These are phyloP conservation scores for Vachellia pachyceras DNA, from an alignment of 306 rosid genomes.

Conservation along the genomic window DNA sequence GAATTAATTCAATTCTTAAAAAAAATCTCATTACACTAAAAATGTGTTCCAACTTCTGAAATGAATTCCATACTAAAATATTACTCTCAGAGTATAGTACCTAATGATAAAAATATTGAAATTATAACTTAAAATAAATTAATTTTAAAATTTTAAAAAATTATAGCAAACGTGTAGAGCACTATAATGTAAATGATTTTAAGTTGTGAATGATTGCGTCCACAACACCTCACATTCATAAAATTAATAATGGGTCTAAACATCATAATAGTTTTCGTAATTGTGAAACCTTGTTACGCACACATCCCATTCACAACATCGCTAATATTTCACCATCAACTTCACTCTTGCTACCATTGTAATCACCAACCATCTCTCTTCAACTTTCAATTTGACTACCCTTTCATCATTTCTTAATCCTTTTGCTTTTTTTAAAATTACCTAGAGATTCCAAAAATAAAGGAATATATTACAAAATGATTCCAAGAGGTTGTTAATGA, in stretches of 20 bases:
- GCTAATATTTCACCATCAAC: conserved; percentile 4
- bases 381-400: neutral
- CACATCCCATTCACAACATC: neutral
- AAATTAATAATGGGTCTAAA: neutral
- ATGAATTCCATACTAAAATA: neutral
- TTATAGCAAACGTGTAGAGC: neutral
- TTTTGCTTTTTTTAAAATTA: neutral
- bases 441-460: neutral
- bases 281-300: neutral
- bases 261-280: neutral
- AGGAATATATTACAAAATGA: too few species aligned
- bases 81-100: neutral
- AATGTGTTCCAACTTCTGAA: neutral
- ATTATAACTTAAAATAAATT: neutral
- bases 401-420: neutral
- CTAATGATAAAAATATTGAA: neutral
- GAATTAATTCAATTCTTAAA: neutral
- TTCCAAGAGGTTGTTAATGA: too few species aligned
- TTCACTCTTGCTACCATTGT: neutral
- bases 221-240: neutral
- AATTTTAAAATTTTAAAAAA: neutral
- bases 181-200: neutral
- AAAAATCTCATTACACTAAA: neutral
- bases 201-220: neutral
- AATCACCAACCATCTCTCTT: neutral